Percentiles rank a stretch among this genome's conserved stretches.
Conservation (phyloP, 2,329 filamentous ascomycete species). For the Cladosporium sp. region DNA sequence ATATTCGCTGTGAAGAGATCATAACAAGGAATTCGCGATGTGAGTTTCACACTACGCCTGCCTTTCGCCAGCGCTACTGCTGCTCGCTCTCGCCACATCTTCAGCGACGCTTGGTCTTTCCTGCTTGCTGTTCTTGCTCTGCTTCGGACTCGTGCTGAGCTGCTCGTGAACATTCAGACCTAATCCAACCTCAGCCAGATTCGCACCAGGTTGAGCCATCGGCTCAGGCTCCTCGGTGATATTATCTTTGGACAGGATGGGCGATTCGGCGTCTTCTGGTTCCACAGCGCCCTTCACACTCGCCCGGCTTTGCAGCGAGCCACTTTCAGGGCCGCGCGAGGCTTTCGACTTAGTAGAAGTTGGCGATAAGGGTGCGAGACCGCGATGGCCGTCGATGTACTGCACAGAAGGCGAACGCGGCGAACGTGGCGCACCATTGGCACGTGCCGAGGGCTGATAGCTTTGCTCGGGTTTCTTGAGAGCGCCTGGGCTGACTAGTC, state of each 20-base stretch:
- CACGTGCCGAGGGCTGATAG: slow-evolving; percentile 16
- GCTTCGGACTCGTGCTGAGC: background rate
- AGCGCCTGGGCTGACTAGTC: slow-evolving; percentile 26
- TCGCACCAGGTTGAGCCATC: slow-evolving; percentile 19
- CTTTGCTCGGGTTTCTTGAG: slow-evolving; percentile 22
- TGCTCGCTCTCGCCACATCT: slow-evolving; percentile 5
- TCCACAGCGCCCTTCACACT: slow-evolving; percentile 17
- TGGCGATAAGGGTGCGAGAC: slow-evolving; percentile 30
- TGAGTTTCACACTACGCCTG: no score
- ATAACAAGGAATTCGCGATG: no score
- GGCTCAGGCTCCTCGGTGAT: slow-evolving; percentile 26
- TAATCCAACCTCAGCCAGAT: slow-evolving; percentile 25
- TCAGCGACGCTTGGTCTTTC: slow-evolving; percentile 3
- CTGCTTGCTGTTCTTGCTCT: background rate
- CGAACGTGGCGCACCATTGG: slow-evolving; percentile 2
- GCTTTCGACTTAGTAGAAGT: slow-evolving; percentile 12
- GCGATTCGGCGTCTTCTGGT: slow-evolving; percentile 15
- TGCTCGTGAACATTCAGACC: slow-evolving; percentile 32
- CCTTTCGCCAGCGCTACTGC: background rate
- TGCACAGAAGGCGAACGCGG: slow-evolving; percentile 12
- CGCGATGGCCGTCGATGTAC: slow-evolving; percentile 35
- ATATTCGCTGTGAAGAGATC: no score
- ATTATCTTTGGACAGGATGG: slow-evolving; percentile 16
- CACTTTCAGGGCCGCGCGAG: slow-evolving; percentile 12
- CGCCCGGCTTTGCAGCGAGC: slow-evolving; percentile 1